Evolutionary conservation across 345 rosid species (phyloP).

Genomic region (Citrus australasica): DNA sequence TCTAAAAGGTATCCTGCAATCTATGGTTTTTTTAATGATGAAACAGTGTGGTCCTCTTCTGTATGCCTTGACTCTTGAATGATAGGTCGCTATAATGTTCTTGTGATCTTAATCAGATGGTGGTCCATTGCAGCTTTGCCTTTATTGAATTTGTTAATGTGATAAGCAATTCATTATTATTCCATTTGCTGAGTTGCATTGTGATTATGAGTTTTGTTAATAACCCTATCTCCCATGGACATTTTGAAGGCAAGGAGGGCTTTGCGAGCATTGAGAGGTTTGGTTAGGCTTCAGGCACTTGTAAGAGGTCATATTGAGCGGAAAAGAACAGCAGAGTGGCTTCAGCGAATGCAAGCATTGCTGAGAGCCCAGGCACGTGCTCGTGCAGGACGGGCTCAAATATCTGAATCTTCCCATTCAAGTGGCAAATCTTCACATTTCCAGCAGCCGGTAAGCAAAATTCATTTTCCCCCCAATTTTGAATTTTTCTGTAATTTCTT

Average conservation of each 20-base stretch:
- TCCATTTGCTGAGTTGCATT: not conserved
- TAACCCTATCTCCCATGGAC: not conserved
- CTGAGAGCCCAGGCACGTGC: constrained; percentile 76
- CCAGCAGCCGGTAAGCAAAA: constrained; percentile 52
- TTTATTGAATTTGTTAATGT: not conserved
- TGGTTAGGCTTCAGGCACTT: constrained; percentile 93
- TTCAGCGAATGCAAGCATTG: constrained; percentile 70
- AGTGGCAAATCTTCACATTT: constrained; percentile 67
- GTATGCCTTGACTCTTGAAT: not conserved
- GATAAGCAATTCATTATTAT: not conserved
- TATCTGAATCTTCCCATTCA: constrained; percentile 58
- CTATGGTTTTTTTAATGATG: not conserved
- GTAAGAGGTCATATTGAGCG: constrained; percentile 93
- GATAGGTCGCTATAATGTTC: not conserved
- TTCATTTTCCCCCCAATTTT: constrained; percentile 14
- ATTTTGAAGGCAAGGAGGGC: constrained; percentile 73
- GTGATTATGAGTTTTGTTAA: not conserved
- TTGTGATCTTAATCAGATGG: not conserved
- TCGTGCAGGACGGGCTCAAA: constrained; percentile 49
- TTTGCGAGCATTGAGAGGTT: constrained; percentile 81
- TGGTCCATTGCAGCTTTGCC: not conserved
- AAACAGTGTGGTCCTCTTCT: constrained; percentile 20
- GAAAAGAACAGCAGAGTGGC: constrained; percentile 54
- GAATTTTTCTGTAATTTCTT: not conserved
- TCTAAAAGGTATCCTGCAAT: constrained; percentile 8